Evolutionary conservation across 352 stramenopile genomes (phyloP), one percentile per base, ranked within the genome.

Genomic region (Globisporangium acanthophoron): DNA sequence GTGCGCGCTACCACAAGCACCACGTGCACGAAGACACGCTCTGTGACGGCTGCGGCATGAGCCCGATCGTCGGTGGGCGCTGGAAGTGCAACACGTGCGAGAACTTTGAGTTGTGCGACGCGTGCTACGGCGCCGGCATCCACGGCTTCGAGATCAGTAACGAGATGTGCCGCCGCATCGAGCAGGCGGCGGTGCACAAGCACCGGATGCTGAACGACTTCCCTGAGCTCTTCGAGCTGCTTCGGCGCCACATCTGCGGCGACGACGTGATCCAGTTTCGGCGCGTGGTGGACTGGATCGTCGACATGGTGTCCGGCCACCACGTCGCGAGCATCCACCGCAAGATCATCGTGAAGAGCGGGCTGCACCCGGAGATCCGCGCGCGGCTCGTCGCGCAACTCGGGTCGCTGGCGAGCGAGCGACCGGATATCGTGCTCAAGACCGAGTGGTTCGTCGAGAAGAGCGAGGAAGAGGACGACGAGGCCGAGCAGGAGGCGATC

Each of bases 41-140:
- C 45, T 94, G 84, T 53, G 78, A 90, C 56, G 81, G 84, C 29
- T 94, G 84, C 48, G 84, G 84, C 33, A 75, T 85, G 67, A 84
- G 73, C 39, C 84, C 84, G 16, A 94, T 94, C 62, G 65, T 90
- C 18, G 84, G 81, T 20, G 69, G 74, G 45, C 86, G 81, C 61
- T 93, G 79, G 74, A 87, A 80, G 41, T 93, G 84, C 60, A 88
- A 76, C 49, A 78, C 67, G 31, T 94, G 84, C 53, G 78, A 78
- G 48, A 83, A 74, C 61, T 86, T 76, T 46, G 73, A 90, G 35
- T 52, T 94, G 11, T 94, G 84, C 49, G 74, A 87, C 33, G 40
- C 50, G 16, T 94, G 84, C 77, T 94, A 94, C 54, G 59, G 66
- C 21, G 58, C 67, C 8, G 84, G 84, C 0, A 61, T 87, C 21